Evolutionary conservation across 495 filamentous ascomycete genomes (phyloP), one percentile per base, ranked within the genome.

Genomic region (Hypomontagnella monticulosa): DNA sequence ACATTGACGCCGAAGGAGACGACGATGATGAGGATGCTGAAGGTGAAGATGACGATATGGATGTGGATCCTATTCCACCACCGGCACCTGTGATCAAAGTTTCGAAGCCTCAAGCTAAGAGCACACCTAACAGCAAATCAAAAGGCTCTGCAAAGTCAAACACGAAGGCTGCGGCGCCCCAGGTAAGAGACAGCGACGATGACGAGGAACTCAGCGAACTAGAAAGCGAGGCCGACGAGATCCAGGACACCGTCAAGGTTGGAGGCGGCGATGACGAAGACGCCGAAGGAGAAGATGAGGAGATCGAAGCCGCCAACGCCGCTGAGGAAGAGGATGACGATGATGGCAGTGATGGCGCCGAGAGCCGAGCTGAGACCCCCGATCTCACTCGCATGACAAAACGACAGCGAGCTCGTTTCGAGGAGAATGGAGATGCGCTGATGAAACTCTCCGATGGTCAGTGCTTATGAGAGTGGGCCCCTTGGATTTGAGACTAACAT

Each of bases 371-470:
- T n/a, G 84, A 84, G 27, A 90, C 89, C 0, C 92, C 92, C 0
- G 92, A 97, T 73, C 76, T 91, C 34, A 90, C 87, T 72, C 92
- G 91, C 69, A 85, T 96, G 78, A 99, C 95, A 14, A 92, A 93
- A 70, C 83, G 95, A 46, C 95, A 99, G 75, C 80, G 90, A 44
- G 89, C 89, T 12, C 83, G 87, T 61, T 79, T 90, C 47, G 88
- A 91, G 33, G 91, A 92, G 30, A 85, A 71, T 18, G 76, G 76
- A 9, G 78, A 80, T 51, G 75, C 79, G 38, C 75, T 81, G 48
- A 71, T 98, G 76, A 92, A 96, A 69, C 80, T 99, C 8, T 93
- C 93, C 1, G 95, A 97, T 46, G 83, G 83, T 71, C 73, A 55
- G 76, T 66, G 16, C 14, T n/a, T 10, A 40, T 12, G 4, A 5